Evolutionary conservation across 768 basidiomycete genomes (phyloP).

Genomic region (Tylopilus plumbeoviolaceoides): DNA sequence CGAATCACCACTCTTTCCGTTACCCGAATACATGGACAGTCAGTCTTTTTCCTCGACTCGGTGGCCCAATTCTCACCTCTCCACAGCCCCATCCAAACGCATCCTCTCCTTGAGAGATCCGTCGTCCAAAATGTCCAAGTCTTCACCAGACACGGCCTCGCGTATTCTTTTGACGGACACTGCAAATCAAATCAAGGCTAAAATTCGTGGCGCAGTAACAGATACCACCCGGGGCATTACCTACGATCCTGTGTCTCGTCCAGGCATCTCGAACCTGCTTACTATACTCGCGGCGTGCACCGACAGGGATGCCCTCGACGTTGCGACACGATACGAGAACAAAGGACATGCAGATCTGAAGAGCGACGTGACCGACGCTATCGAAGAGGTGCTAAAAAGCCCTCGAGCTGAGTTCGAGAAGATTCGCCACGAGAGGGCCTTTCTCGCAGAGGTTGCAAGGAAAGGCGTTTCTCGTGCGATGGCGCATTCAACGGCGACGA

Average conservation of each 20-base stretch:
- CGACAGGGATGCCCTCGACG: slow-evolving; percentile 37
- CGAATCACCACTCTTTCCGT: slow-evolving; percentile 54
- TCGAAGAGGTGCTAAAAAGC: slow-evolving; percentile 59
- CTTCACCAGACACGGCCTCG: slow-evolving; percentile 69
- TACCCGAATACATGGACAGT: slow-evolving; percentile 76
- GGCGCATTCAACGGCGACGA: slow-evolving; percentile 54
- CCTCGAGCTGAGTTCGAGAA: slow-evolving; percentile 70
- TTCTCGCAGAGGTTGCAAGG: slow-evolving; percentile 56
- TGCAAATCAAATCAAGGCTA: slow-evolving; percentile 52
- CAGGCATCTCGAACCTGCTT: slow-evolving; percentile 68
- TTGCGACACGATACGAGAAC: slow-evolving; percentile 49
- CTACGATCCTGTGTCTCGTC: slow-evolving; percentile 76
- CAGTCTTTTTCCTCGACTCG: slow-evolving; percentile 25
- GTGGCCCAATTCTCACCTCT: background rate
- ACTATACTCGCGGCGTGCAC: slow-evolving; percentile 73
- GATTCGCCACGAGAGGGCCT: slow-evolving; percentile 55
- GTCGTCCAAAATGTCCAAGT: slow-evolving; percentile 93
- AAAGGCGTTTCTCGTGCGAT: slow-evolving; percentile 64
- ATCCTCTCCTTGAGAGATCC: slow-evolving; percentile 87
- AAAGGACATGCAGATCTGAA: slow-evolving; percentile 70
- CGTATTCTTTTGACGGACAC: slow-evolving; percentile 86
- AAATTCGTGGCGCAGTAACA: slow-evolving; percentile 80
- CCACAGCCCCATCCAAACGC: slow-evolving; percentile 70
- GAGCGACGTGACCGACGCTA: slow-evolving; percentile 64
- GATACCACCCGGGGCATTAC: slow-evolving; percentile 74